Percentiles rank a stretch among this genome's conserved stretches.
Conservation (phyloP, 805 yeast species). For the Brettanomyces nanus region DNA sequence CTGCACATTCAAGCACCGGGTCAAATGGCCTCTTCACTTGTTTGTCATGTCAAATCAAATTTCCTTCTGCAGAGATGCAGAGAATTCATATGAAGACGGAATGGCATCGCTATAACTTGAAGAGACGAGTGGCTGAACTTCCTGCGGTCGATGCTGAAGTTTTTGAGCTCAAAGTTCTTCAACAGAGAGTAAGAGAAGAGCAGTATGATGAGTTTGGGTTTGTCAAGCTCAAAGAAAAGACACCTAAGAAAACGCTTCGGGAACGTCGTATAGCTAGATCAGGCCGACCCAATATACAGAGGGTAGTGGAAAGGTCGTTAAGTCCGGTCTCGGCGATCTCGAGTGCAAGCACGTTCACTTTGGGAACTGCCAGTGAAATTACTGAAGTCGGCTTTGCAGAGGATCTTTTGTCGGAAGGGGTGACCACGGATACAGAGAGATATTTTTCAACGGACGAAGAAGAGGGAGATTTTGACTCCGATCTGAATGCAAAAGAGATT, state of each 20-base stretch:
- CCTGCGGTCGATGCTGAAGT: constrained; percentile 43
- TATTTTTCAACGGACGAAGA: constrained; percentile 9
- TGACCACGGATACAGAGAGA: neutral
- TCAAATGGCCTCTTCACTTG: constrained; percentile 44
- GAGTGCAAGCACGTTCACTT: constrained; percentile 34
- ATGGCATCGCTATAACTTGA: constrained; percentile 95
- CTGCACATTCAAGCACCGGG: constrained; percentile 4
- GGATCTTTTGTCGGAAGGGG: constrained; percentile 14
- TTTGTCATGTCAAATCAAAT: constrained; percentile 79
- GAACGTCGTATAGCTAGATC: neutral
- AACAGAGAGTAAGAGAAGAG: constrained; percentile 18
- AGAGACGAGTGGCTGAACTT: constrained; percentile 83
- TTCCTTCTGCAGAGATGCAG: constrained; percentile 76
- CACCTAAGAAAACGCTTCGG: neutral
- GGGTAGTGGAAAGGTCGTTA: constrained; percentile 23
- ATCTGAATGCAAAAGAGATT: constrained; percentile 10
- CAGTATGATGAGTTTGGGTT: constrained; percentile 47
- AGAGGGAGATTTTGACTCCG: constrained; percentile 5
- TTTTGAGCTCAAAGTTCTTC: constrained; percentile 23
- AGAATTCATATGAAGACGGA: constrained; percentile 94
- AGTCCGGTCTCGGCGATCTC: constrained; percentile 53
- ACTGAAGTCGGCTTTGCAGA: constrained; percentile 13
- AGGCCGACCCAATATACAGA: neutral
- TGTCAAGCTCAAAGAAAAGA: neutral
- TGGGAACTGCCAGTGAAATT: constrained; percentile 26